phyloP scores from a whole-genome alignment of 345 rosid species.

The Isatis tinctoria region DNA sequence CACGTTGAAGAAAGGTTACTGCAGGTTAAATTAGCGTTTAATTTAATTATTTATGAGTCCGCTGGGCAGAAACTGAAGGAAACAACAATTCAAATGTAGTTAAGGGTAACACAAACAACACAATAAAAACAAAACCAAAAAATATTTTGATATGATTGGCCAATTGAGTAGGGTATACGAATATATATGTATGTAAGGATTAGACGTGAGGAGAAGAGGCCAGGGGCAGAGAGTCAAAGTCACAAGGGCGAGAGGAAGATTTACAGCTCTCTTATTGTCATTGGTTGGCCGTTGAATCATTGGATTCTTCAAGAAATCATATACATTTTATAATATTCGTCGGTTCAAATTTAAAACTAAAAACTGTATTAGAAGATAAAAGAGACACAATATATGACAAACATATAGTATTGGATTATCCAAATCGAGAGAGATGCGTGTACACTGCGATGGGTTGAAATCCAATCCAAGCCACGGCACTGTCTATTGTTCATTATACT shows the following conservation, averaged over 20 bases:
- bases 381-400: not conserved
- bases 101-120: not conserved
- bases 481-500: conserved; percentile 3
- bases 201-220: not conserved
- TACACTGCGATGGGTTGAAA: conserved; percentile 18
- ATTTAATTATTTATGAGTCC: not conserved
- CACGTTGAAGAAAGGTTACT: not conserved
- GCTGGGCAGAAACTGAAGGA: not conserved
- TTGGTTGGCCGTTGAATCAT: conserved; percentile 6
- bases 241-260: not conserved
- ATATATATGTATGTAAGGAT: not conserved
- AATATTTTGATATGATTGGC: not conserved
- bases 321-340: not conserved
- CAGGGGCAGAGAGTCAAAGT: not conserved
- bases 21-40: not conserved
- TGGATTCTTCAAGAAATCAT: not conserved
- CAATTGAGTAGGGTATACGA: not conserved
- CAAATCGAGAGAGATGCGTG: conserved; percentile 9
- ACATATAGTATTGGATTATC: not conserved
- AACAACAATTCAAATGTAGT: not conserved
- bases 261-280: not conserved
- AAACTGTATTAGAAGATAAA: not conserved
- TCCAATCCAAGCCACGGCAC: conserved; percentile 10
- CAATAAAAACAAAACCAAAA: not conserved
- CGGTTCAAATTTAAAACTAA: not conserved